Conservation (phyloP, 805 yeast genomes). For the Candida hispaniensis region DNA sequence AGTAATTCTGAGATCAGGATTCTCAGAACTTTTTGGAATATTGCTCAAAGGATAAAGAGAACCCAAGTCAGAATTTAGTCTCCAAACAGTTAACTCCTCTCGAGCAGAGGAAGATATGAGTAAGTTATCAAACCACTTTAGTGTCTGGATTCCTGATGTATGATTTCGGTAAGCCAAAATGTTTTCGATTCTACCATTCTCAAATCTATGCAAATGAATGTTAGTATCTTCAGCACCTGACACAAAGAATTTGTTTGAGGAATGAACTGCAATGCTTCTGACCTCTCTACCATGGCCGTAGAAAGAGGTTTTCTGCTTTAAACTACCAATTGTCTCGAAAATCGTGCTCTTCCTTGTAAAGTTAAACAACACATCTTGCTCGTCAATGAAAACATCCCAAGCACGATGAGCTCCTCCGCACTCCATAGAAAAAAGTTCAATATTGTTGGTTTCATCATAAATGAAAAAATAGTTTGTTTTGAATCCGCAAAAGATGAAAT, state of each 20-base stretch:
- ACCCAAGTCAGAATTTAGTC: slow-evolving; percentile 31
- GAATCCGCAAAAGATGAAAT: slow-evolving; percentile 61
- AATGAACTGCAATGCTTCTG: slow-evolving; percentile 45
- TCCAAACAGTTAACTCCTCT: slow-evolving; percentile 84
- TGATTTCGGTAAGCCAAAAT: slow-evolving; percentile 66
- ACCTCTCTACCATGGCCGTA: slow-evolving; percentile 91
- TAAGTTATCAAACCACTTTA: slow-evolving; percentile 36
- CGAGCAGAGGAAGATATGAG: slow-evolving; percentile 52
- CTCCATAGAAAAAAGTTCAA: slow-evolving; percentile 53
- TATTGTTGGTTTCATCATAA: slow-evolving; percentile 71
- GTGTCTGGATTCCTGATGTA: slow-evolving; percentile 77
- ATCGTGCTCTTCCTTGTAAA: slow-evolving; percentile 30
- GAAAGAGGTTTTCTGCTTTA: slow-evolving; percentile 23
- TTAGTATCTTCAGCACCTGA: slow-evolving; percentile 89
- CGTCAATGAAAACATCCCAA: slow-evolving; percentile 45
- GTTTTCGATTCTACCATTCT: slow-evolving; percentile 36
- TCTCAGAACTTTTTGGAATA: slow-evolving; percentile 44
- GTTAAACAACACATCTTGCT: slow-evolving; percentile 31
- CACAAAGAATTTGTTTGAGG: slow-evolving; percentile 27
- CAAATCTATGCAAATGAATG: slow-evolving; percentile 42
- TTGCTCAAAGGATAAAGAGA: slow-evolving; percentile 40
- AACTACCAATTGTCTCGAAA: slow-evolving; percentile 3
- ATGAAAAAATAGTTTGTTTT: slow-evolving; percentile 65
- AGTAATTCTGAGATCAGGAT: slow-evolving; percentile 86
- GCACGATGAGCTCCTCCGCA: slow-evolving; percentile 92